Conservation (phyloP, 768 basidiomycete species). For the Omphalotus guepiniiformis region DNA sequence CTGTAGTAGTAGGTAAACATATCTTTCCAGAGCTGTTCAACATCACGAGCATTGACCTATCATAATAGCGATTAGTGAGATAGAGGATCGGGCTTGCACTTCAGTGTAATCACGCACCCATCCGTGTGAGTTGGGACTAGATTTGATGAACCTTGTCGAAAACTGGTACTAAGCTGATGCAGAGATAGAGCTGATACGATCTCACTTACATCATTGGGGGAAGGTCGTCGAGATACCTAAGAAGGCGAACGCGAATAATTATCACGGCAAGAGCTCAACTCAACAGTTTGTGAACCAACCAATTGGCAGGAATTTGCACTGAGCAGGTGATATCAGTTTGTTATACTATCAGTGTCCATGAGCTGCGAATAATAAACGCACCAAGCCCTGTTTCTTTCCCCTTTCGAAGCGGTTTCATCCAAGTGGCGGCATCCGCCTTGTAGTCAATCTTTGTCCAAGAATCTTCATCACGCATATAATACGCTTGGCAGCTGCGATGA, state of each 20-base stretch:
- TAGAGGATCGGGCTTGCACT: background rate
- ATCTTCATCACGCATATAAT: conserved; percentile 65
- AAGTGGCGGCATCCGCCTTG: conserved; percentile 47
- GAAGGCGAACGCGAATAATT: background rate
- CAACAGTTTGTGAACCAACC: conserved; percentile 33
- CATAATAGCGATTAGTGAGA: too few relatives aligned
- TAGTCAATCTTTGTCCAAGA: conserved; percentile 74
- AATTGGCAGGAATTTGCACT: conserved; percentile 63
- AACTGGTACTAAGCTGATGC: background rate
- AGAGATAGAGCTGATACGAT: background rate
- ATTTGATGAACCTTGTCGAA: conserved; percentile 67
- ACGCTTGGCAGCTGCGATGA: conserved; percentile 49
- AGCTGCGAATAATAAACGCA: conserved; percentile 17
- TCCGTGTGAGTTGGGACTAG: conserved; percentile 64
- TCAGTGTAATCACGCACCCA: conserved; percentile 39
- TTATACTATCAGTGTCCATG: too few relatives aligned
- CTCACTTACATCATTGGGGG: conserved; percentile 63
- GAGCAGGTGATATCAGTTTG: background rate
- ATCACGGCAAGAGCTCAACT: background rate
- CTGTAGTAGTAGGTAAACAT: conserved; percentile 66
- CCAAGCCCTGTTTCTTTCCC: conserved; percentile 63
- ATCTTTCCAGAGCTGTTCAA: conserved; percentile 75
- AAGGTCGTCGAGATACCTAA: conserved; percentile 66
- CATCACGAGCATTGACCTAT: conserved; percentile 59
- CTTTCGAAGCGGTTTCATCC: conserved; percentile 70